phyloP scores from a whole-genome alignment of 345 rosid genomes.

The Physaria fendleri region DNA sequence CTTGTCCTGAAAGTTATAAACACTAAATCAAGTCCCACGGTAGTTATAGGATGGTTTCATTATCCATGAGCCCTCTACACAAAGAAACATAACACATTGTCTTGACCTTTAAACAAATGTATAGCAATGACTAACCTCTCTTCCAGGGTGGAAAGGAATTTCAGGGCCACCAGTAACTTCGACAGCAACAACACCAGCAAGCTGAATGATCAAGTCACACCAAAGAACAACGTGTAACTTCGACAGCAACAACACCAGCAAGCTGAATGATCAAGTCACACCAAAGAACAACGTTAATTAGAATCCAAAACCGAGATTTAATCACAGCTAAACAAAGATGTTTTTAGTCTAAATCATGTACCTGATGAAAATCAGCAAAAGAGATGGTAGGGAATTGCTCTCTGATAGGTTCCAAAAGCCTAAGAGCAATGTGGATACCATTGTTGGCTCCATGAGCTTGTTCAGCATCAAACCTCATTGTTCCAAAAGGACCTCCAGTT shows the following conservation, averaged over 20 bases:
- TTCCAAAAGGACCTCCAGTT: slow-evolving; percentile 95
- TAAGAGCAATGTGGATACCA: slow-evolving; percentile 79
- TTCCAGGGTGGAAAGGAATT: slow-evolving; percentile 88
- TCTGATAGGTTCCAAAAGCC: slow-evolving; percentile 84
- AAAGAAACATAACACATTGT: neutral
- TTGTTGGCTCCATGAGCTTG: slow-evolving; percentile 74
- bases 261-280: slow-evolving; percentile 32
- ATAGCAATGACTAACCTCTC: slow-evolving; percentile 53
- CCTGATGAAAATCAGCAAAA: slow-evolving; percentile 84
- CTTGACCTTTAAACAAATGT: neutral
- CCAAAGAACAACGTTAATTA: neutral
- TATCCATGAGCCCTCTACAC: neutral
- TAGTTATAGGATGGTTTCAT: neutral
- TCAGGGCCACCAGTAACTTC: slow-evolving; percentile 98
- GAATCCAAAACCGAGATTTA: neutral
- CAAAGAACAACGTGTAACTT: too few relatives aligned
- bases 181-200: slow-evolving; percentile 93
- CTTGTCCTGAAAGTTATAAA: slow-evolving; percentile 58
- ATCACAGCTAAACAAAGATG: neutral
- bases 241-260: slow-evolving; percentile 94
- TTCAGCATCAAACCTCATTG: slow-evolving; percentile 64
- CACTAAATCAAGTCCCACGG: neutral
- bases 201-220: slow-evolving; percentile 32
- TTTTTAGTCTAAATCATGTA: neutral
- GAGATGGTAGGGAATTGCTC: slow-evolving; percentile 66